Evolutionary conservation across 352 stramenopile species (phyloP).

Genomic region (Phytophthora citricola): DNA sequence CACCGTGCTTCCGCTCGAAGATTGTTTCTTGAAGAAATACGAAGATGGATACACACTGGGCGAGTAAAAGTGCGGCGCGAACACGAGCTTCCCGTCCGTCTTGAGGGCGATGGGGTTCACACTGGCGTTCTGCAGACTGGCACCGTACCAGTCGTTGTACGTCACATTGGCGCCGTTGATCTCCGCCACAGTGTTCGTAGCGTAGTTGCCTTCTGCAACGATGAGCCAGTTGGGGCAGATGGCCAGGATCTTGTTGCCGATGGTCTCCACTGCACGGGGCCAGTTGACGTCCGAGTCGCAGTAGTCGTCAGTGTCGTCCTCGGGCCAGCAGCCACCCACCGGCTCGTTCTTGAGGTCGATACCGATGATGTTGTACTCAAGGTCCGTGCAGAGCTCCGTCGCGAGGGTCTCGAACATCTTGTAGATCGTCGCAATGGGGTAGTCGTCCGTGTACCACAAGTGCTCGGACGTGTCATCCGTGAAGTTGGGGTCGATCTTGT

Average conservation of each 20-base stretch:
- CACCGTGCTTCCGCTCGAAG: conserved; percentile 41
- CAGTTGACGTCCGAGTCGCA: conserved; percentile 70
- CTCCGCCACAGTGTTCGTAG: conserved; percentile 44
- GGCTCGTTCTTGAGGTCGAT: conserved; percentile 89
- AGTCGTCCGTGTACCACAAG: conserved; percentile 75
- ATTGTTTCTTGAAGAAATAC: conserved; percentile 82
- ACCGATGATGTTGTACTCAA: conserved; percentile 88
- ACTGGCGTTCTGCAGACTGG: conserved; percentile 81
- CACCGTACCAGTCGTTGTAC: conserved; percentile 86
- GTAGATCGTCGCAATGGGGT: conserved; percentile 59
- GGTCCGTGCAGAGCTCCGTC: conserved; percentile 67
- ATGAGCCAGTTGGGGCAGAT: conserved; percentile 85
- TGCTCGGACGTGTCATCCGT: conserved; percentile 74
- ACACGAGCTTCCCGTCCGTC: conserved; percentile 77
- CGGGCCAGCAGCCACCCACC: conserved; percentile 73
- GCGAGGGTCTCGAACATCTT: conserved; percentile 79
- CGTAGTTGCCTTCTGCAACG: conserved; percentile 70
- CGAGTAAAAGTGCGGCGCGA: conserved; percentile 86
- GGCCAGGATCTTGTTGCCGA: conserved; percentile 65
- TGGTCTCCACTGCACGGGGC: conserved; percentile 71
- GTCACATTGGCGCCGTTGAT: conserved; percentile 73
- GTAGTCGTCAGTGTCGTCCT: conserved; percentile 58
- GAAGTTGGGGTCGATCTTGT: conserved; percentile 85
- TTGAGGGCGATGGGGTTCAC: conserved; percentile 68
- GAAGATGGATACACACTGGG: conserved; percentile 73